Evolutionary conservation across 2,329 filamentous ascomycete species (phyloP), one percentile per base, ranked within the genome.

Genomic region (Corinectria fuckeliana): DNA sequence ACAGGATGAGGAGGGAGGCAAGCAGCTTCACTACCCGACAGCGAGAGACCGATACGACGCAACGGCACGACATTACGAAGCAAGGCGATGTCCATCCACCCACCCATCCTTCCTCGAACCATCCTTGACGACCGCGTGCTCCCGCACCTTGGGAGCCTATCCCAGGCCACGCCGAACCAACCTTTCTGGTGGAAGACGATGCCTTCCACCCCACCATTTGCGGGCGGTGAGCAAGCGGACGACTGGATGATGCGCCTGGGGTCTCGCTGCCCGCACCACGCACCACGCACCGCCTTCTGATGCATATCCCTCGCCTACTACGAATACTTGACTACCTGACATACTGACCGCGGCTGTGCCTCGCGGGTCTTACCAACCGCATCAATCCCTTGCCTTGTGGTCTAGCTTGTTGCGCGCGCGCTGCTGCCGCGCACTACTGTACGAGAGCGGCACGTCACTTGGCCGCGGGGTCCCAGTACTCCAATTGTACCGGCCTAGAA

Each of bases 361-460:
- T 52, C 44, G 41, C 41, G 23, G 48, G 26, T 25, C n/a, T 21
- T 42, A 28, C 41, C 32, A 51, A 42, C 49, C 26, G 36, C 42
- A 34, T 36, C 49, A 42, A 18, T 41, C 32, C 39, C 25, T 41
- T 58, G 34, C 20, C 25, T 56, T 11, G 26, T 11, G 30, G 26
- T 58, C 42, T 28, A 34, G 47, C 42, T 50, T 45, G 50, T 42
- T 41, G 49, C 48, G 56, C 42, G 34, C 50, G 59, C 61, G 48
- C 45, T 65, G 61, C 63, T 58, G 63, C 54, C 47, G 60, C 60
- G 62, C 58, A 58, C 65, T 65, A 67, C 64, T 65, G 65, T 65
- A 59, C 39, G 57, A 62, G 60, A 63, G 64, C 51, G 64, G 64
- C 65, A 67, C 64, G 62, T 62, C 64, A 64, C 62, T 65, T 58